phyloP scores from a whole-genome alignment of 768 basidiomycete genomes.

The Boletus vinaceobasis region DNA sequence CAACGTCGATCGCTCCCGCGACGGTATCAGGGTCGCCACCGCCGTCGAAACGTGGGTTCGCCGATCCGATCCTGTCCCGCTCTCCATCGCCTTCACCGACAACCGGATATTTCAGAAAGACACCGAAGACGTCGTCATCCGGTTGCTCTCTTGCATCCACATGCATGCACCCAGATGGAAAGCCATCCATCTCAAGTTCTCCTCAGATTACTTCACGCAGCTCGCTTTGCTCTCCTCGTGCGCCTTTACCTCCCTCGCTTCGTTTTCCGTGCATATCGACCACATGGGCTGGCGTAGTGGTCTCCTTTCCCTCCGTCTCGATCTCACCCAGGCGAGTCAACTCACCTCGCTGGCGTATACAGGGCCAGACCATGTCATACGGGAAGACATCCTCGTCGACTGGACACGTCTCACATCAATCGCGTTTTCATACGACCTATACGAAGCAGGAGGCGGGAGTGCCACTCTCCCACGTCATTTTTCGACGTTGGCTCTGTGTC shows the following conservation, averaged over 20 bases:
- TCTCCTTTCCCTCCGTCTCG: constrained; percentile 17
- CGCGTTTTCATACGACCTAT: constrained; percentile 21
- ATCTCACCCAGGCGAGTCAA: constrained; percentile 14
- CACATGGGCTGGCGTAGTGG: constrained; percentile 29
- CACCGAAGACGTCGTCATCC: constrained; percentile 17
- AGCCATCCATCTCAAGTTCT: constrained; percentile 25
- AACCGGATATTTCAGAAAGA: constrained; percentile 25
- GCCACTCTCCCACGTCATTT: constrained; percentile 22
- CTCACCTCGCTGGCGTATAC: constrained; percentile 25
- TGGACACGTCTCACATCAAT: constrained; percentile 26
- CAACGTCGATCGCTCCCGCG: constrained; percentile 17
- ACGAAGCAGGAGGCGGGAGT: constrained; percentile 25
- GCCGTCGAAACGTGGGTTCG: constrained; percentile 24
- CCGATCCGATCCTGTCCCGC: constrained; percentile 17
- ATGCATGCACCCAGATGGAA: constrained; percentile 23
- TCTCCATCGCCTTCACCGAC: constrained; percentile 27
- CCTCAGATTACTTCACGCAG: constrained; percentile 24
- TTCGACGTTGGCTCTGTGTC: constrained; percentile 10
- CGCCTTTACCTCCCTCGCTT: constrained; percentile 18
- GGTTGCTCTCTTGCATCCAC: constrained; percentile 19
- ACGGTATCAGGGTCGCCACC: constrained; percentile 11
- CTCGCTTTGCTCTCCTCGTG: constrained; percentile 19
- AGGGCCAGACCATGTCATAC: constrained; percentile 20
- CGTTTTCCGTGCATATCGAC: constrained; percentile 24
- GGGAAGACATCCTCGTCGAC: constrained; percentile 22